Conservation (phyloP, 345 rosid genomes). For the Euclidium syriacum region DNA sequence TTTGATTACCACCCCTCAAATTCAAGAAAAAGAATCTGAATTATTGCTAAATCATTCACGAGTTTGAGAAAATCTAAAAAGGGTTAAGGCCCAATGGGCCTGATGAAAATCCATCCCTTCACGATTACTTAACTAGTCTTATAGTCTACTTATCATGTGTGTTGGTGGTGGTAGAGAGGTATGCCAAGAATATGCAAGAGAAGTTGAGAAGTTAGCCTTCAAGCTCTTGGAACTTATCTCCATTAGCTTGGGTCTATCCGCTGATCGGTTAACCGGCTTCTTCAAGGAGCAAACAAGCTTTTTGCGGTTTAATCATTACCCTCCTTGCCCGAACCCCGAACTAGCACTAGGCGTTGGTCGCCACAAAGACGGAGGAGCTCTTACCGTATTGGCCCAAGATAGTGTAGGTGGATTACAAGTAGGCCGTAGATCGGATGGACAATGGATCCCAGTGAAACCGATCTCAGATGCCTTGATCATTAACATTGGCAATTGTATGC, state of each 20-base stretch:
- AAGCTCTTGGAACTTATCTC: slow-evolving; percentile 59
- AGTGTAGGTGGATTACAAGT: slow-evolving; percentile 80
- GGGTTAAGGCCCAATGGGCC: slow-evolving; percentile 18
- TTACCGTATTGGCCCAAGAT: slow-evolving; percentile 75
- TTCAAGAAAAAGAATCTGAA: no score
- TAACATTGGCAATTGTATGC: slow-evolving; percentile 61
- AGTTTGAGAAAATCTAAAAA: not conserved
- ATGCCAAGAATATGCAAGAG: slow-evolving; percentile 64
- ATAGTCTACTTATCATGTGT: not conserved
- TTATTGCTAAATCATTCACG: not conserved
- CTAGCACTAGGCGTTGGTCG: slow-evolving; percentile 86
- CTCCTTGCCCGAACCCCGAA: slow-evolving; percentile 73
- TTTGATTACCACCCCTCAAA: no score
- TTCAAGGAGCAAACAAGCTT: slow-evolving; percentile 65
- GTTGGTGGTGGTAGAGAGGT: slow-evolving; percentile 55
- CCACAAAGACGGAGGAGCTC: slow-evolving; percentile 77
- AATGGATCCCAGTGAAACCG: slow-evolving; percentile 64
- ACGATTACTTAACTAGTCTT: not conserved
- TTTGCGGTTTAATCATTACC: slow-evolving; percentile 65
- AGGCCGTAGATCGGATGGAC: slow-evolving; percentile 59
- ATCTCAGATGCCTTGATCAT: slow-evolving; percentile 53
- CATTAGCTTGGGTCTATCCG: slow-evolving; percentile 58
- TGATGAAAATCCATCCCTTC: not conserved
- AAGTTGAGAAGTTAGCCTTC: slow-evolving; percentile 58
- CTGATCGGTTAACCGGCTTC: slow-evolving; percentile 41